These are phyloP conservation scores for Pleomassaria siparia DNA, from an alignment of 2,329 filamentous ascomycete genomes.

Conservation along the genomic window DNA sequence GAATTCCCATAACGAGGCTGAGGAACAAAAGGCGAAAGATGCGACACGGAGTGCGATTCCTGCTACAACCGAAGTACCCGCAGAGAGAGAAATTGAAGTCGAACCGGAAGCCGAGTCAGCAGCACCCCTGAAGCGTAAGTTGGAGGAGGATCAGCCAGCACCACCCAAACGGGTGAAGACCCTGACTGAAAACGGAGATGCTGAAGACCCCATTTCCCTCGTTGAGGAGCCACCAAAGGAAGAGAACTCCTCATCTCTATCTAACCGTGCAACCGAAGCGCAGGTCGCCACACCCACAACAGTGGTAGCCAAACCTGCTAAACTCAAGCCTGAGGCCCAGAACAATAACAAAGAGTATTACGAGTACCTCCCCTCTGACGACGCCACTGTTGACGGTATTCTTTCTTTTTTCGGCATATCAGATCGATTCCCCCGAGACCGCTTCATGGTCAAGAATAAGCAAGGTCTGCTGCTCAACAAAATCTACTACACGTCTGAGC, in stretches of 20 bases:
- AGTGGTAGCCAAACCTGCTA: constrained; percentile 7
- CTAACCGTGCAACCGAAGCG: constrained; percentile 14
- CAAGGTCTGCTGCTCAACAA: constrained; percentile 86
- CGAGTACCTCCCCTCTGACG: constrained; percentile 77
- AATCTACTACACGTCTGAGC: constrained; percentile 89
- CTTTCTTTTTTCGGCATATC: constrained; percentile 84
- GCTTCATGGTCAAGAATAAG: constrained; percentile 95
- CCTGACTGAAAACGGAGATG: constrained; percentile 22
- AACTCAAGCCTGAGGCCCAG: constrained; percentile 50
- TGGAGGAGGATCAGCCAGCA: constrained; percentile 39
- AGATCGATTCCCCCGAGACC: constrained; percentile 79
- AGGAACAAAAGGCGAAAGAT: constrained; percentile 20
- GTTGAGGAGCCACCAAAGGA: constrained; percentile 1
- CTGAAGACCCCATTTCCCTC: neutral
- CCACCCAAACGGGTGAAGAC: constrained; percentile 40
- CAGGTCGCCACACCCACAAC: constrained; percentile 8
- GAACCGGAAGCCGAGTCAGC: constrained; percentile 17
- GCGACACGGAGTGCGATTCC: constrained; percentile 8
- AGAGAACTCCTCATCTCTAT: constrained; percentile 9
- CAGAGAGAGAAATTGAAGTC: constrained; percentile 21
- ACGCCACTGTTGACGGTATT: constrained; percentile 76
- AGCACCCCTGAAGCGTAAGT: constrained; percentile 42
- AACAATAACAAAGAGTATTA: constrained; percentile 78
- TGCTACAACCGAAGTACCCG: constrained; percentile 10
- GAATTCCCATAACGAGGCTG: constrained; percentile 28